These are phyloP conservation scores for Gossypium anomalum DNA, from an alignment of 345 rosid genomes.

Conservation along the genomic window DNA sequence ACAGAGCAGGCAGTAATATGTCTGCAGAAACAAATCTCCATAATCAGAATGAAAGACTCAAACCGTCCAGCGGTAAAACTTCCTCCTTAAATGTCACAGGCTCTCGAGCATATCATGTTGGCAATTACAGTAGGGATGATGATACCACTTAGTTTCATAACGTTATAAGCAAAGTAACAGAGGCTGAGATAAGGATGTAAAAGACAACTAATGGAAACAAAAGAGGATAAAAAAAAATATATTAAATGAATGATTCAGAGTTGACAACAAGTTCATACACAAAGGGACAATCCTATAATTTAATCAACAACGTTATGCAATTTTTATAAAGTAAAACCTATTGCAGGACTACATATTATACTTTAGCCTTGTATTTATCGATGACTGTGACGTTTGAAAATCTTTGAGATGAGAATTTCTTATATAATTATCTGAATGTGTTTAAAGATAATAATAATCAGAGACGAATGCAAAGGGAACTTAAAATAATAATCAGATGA, in stretches of 20 bases:
- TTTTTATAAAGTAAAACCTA: not conserved
- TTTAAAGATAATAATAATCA: not conserved
- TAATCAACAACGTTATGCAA: not conserved
- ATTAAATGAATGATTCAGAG: conserved; percentile 9
- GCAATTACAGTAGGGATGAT: not conserved
- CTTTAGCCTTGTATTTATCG: conserved; percentile 1
- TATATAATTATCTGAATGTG: not conserved
- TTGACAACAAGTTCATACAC: conserved; percentile 18
- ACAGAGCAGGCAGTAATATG: not conserved
- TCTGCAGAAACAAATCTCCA: not conserved
- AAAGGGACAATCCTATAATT: conserved; percentile 20
- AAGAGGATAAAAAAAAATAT: conserved; percentile 3
- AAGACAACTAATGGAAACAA: conserved; percentile 16
- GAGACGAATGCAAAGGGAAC: not conserved
- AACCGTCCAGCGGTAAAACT: not conserved
- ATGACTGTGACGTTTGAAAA: conserved; percentile 6
- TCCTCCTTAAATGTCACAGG: not conserved
- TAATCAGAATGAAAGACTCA: not conserved
- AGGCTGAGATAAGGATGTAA: not conserved
- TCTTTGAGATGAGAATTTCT: not conserved
- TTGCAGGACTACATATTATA: conserved; percentile 6
- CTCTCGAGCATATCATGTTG: not conserved
- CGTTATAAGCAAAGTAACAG: conserved; percentile 4
- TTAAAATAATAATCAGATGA: not conserved
- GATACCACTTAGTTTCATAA: conserved; percentile 1